Conservation (phyloP, 2,329 filamentous ascomycete genomes). For the Albophoma yamanashiensis region DNA sequence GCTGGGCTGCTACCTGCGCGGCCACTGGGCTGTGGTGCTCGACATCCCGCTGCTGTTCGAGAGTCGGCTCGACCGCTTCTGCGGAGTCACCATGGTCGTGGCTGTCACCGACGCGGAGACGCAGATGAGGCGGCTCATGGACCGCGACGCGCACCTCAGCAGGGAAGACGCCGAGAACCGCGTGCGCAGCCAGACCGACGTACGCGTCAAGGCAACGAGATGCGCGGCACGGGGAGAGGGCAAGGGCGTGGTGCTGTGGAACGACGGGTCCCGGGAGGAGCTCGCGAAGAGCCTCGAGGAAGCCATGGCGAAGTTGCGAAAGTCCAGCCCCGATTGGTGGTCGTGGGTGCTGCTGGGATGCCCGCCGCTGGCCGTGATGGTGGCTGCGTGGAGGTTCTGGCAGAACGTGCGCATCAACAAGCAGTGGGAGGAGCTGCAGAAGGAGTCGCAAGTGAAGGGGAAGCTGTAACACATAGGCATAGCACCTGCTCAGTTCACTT, state of each 20-base stretch:
- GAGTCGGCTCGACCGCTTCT: constrained; percentile 73
- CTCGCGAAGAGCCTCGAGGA: constrained; percentile 55
- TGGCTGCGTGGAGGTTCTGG: constrained; percentile 62
- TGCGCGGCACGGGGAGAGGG: constrained; percentile 54
- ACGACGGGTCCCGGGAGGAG: constrained; percentile 66
- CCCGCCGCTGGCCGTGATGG: constrained; percentile 62
- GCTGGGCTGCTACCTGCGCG: constrained; percentile 59
- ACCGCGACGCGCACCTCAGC: constrained; percentile 66
- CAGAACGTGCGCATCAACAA: constrained; percentile 60
- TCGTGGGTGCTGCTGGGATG: constrained; percentile 56
- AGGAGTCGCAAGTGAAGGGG: constrained; percentile 25
- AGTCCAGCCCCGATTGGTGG: constrained; percentile 71
- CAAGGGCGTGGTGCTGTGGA: constrained; percentile 78
- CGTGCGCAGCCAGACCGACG: constrained; percentile 77
- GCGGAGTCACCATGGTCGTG: constrained; percentile 78
- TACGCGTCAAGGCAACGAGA: constrained; percentile 70
- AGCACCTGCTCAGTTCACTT: not conserved
- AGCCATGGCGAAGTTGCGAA: constrained; percentile 53
- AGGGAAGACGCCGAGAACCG: constrained; percentile 82
- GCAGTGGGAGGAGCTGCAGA: constrained; percentile 52
- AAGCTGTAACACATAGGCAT: constrained; percentile 3
- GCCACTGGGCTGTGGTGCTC: constrained; percentile 80
- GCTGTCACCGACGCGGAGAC: constrained; percentile 68
- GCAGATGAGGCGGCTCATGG: constrained; percentile 71
- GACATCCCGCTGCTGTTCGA: constrained; percentile 92